Percentiles rank a stretch among this genome's conserved stretches.
These are phyloP conservation scores for Schizosaccharomyces versatilis DNA, from an alignment of 1,139 yeast genomes.

Conservation along the genomic window DNA sequence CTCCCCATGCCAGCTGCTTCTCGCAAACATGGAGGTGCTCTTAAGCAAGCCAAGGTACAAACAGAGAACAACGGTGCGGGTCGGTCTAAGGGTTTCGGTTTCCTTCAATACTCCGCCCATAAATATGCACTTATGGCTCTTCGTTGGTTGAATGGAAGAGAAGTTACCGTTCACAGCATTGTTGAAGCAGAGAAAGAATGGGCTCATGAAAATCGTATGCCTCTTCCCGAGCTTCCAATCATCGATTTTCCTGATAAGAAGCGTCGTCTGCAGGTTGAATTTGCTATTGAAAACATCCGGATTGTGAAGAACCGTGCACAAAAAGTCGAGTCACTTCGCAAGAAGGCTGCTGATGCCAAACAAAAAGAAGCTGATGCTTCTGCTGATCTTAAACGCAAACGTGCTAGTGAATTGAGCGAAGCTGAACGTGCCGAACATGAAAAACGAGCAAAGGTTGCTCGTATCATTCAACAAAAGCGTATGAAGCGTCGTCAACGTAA, in stretches of 20 bases:
- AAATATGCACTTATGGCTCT: slow-evolving; percentile 85
- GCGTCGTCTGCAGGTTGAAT: slow-evolving; percentile 75
- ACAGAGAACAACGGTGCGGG: slow-evolving; percentile 77
- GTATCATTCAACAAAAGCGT: slow-evolving; percentile 8
- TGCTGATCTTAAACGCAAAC: slow-evolving; percentile 17
- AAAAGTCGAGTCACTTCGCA: slow-evolving; percentile 30
- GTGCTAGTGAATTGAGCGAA: slow-evolving; percentile 8
- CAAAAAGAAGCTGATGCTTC: slow-evolving; percentile 3
- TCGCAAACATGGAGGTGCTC: slow-evolving; percentile 46
- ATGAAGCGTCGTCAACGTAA: slow-evolving; percentile 1
- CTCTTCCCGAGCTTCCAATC: slow-evolving; percentile 4
- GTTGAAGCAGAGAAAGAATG: slow-evolving; percentile 51
- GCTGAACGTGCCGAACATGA: slow-evolving; percentile 4
- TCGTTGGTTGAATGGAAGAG: slow-evolving; percentile 91
- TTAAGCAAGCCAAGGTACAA: slow-evolving; percentile 77
- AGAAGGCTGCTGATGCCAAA: slow-evolving; percentile 14
- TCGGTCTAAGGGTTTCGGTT: slow-evolving; percentile 91
- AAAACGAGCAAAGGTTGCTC: slow-evolving; percentile 8
- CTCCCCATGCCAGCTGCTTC: slow-evolving; percentile 15
- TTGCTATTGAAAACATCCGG: slow-evolving; percentile 86
- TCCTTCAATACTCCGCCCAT: slow-evolving; percentile 81
- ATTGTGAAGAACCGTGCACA: slow-evolving; percentile 81
- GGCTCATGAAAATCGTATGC: slow-evolving; percentile 15
- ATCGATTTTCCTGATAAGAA: slow-evolving; percentile 21
- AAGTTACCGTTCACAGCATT: slow-evolving; percentile 37